A percentile compares a stretch with the other conserved stretches of the same genome.
phyloP scores from a whole-genome alignment of 495 filamentous ascomycete genomes.

The Penicillium samsonianum region DNA sequence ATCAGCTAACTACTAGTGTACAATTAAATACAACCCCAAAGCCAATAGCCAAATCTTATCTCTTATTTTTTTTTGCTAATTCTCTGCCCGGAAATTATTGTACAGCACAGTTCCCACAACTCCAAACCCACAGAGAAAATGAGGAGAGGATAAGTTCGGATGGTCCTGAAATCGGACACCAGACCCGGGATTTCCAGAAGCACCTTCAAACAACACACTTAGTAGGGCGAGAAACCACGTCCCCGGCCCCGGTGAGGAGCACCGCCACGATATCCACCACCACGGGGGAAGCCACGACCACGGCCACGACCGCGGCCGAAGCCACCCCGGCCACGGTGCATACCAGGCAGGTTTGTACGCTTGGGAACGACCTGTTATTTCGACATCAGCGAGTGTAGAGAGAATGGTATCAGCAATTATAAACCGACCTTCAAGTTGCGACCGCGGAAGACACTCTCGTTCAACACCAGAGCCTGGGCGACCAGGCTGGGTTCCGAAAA shows the following conservation, averaged over 20 bases:
- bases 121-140: constrained; percentile 34
- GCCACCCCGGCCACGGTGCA: constrained; percentile 64
- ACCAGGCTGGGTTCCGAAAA: constrained; percentile 95
- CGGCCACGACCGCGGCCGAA: constrained; percentile 58
- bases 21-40: background rate
- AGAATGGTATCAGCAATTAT: background rate
- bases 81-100: constrained; percentile 35
- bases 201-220: constrained; percentile 25
- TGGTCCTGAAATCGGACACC: constrained; percentile 7
- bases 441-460: constrained; percentile 95
- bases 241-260: constrained; percentile 76
- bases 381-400: constrained; percentile 7
- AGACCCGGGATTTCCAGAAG: constrained; percentile 9
- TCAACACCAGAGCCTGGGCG: constrained; percentile 88
- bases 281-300: constrained; percentile 63
- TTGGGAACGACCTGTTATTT: constrained; percentile 80
- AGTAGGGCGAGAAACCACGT: constrained; percentile 82
- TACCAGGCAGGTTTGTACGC: constrained; percentile 93
- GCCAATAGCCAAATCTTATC: background rate
- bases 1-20: background rate
- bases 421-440: constrained; percentile 82
- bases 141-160: constrained; percentile 13
- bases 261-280: constrained; percentile 81
- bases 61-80: constrained; percentile 5
- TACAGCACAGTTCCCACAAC: constrained; percentile 38